Conservation (phyloP, 495 filamentous ascomycete genomes). For the Hyaloscypha finlandica region DNA sequence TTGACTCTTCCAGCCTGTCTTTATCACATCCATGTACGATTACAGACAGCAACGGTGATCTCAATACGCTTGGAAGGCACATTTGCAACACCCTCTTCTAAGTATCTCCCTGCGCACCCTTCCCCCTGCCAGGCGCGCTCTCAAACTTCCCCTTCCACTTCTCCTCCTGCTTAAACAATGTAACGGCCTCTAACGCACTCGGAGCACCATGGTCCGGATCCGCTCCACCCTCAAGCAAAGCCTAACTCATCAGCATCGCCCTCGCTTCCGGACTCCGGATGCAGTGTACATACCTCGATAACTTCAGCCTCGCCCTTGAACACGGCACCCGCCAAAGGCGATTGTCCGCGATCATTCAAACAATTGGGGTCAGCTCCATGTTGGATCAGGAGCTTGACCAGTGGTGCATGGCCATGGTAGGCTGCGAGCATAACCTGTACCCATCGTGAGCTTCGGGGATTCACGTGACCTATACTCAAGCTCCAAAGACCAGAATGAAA, state of each 20-base stretch:
- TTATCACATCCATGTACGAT: no score
- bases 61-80: not conserved
- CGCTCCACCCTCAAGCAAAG: constrained; percentile 48
- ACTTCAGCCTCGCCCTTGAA: constrained; percentile 56
- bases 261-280: not conserved
- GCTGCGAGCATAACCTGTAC: constrained; percentile 57
- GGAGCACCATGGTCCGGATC: constrained; percentile 52
- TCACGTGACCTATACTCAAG: not conserved
- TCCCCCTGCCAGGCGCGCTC: constrained; percentile 45
- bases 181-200: constrained; percentile 47
- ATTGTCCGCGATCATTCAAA: constrained; percentile 55
- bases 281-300: constrained; percentile 38
- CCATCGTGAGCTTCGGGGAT: not conserved
- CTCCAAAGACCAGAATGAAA: not conserved
- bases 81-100: not conserved
- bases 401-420: constrained; percentile 54
- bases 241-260: constrained; percentile 29
- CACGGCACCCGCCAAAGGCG: constrained; percentile 55
- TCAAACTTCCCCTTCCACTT: constrained; percentile 51
- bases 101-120: constrained; percentile 15
- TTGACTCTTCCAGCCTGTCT: no score
- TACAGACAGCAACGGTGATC: not conserved
- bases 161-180: constrained; percentile 52
- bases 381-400: constrained; percentile 50
- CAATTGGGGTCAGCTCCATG: constrained; percentile 55